phyloP scores from a whole-genome alignment of 2,329 filamentous ascomycete genomes.

The Aspergillus neoniger region DNA sequence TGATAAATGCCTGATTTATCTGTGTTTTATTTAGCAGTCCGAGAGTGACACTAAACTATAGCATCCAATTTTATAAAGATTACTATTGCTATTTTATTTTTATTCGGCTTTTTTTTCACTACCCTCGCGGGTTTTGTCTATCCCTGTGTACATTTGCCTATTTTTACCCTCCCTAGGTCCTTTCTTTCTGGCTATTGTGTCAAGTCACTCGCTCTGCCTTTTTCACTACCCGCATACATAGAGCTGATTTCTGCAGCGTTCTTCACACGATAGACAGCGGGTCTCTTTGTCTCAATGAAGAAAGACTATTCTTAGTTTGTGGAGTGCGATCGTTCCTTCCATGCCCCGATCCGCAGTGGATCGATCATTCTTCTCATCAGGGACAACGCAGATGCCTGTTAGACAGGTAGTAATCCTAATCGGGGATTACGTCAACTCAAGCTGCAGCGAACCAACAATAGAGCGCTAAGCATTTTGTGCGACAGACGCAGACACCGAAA shows the following conservation, averaged over 20 bases:
- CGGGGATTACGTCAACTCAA: not conserved
- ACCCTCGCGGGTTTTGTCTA: not conserved
- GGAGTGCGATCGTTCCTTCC: not conserved
- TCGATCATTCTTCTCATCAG: not conserved
- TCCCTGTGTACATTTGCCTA: not conserved
- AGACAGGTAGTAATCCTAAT: not conserved
- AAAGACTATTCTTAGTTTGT: not conserved
- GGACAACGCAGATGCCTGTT: not conserved
- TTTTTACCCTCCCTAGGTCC: not conserved
- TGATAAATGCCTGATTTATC: constrained; percentile 42
- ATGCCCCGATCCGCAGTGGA: constrained; percentile 1
- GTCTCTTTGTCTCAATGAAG: not conserved
- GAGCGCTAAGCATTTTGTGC: too few relatives aligned
- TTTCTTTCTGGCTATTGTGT: not conserved
- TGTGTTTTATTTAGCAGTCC: constrained; percentile 35
- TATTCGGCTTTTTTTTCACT: not conserved
- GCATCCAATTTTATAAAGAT: constrained; percentile 33
- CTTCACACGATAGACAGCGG: not conserved
- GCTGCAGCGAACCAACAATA: not conserved
- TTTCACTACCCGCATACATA: not conserved
- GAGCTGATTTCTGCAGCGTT: not conserved
- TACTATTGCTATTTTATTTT: not conserved
- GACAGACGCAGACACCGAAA: too few relatives aligned
- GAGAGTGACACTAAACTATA: constrained; percentile 36
- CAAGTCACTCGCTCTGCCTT: not conserved